Conservation (phyloP, 2,329 filamentous ascomycete genomes). For the Botrytis aclada region DNA sequence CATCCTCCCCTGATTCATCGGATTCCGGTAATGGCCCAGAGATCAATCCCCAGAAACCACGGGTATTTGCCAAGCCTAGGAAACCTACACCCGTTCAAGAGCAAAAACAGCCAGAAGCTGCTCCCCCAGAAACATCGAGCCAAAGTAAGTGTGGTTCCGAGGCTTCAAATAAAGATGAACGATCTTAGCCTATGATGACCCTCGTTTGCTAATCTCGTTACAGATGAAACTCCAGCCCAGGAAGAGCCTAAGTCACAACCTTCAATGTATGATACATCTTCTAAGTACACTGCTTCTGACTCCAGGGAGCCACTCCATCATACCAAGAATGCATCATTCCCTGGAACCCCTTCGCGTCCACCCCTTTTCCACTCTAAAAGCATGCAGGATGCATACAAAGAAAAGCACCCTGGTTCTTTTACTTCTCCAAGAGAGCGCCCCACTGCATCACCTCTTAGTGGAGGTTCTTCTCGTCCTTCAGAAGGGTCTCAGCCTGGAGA, state of each 20-base stretch:
- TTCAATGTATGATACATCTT: conserved; percentile 35
- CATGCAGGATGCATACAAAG: conserved; percentile 17
- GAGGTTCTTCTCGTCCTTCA: conserved; percentile 25
- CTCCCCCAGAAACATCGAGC: conserved; percentile 10
- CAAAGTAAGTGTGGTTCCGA: conserved; percentile 29
- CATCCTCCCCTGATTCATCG: conserved; percentile 15
- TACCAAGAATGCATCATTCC: conserved; percentile 16
- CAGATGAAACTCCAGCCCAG: conserved; percentile 29
- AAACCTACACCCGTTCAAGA: conserved; percentile 12
- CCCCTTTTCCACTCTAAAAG: conserved; percentile 1
- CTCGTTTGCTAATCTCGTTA: conserved; percentile 25
- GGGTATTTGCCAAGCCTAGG: conserved; percentile 21
- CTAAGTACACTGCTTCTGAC: conserved; percentile 15
- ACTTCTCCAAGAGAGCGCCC: neutral
- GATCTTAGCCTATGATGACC: conserved; percentile 24
- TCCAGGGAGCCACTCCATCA: conserved; percentile 1
- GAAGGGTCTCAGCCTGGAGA: conserved; percentile 29
- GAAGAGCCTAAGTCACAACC: conserved; percentile 24
- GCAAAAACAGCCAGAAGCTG: conserved; percentile 14
- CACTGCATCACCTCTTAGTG: conserved; percentile 34
- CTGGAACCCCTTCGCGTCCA: conserved; percentile 6
- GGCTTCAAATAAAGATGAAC: conserved; percentile 25
- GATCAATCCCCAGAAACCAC: conserved; percentile 9
- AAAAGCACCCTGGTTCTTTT: conserved; percentile 25
- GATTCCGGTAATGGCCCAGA: conserved; percentile 21